A percentile compares a stretch with the other conserved stretches of the same genome.
phyloP scores from a whole-genome alignment of 2,329 filamentous ascomycete species.

The Sporothrix mexicana region DNA sequence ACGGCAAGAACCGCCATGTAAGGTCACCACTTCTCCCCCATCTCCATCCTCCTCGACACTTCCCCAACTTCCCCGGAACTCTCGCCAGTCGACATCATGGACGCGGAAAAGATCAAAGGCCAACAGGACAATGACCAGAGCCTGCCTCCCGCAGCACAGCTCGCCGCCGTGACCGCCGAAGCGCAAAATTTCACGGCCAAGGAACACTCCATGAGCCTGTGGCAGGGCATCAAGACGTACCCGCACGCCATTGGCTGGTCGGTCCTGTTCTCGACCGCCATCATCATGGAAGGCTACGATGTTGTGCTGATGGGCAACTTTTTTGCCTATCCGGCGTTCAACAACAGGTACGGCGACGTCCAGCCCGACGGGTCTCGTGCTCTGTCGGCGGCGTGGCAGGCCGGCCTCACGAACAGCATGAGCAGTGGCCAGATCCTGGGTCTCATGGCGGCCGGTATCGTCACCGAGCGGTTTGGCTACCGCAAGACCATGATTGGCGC shows the following conservation, averaged over 20 bases:
- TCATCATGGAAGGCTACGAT: conserved; percentile 41
- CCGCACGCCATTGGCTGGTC: conserved; percentile 34
- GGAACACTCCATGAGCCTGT: conserved; percentile 29
- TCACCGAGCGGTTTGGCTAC: conserved; percentile 21
- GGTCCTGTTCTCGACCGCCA: conserved; percentile 24
- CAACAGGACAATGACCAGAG: neutral
- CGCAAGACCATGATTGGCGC: conserved; percentile 18
- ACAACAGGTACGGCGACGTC: conserved; percentile 41
- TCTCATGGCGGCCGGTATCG: conserved; percentile 18
- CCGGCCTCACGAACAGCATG: conserved; percentile 51
- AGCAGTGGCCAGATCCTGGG: conserved; percentile 60
- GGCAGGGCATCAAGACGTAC: conserved; percentile 25
- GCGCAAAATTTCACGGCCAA: conserved; percentile 14
- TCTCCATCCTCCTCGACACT: no score
- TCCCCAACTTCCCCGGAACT: no score
- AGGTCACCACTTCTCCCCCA: no score
- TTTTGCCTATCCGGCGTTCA: conserved; percentile 43
- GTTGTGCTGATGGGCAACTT: conserved; percentile 46
- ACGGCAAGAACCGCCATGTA: no score
- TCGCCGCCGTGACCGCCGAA: neutral
- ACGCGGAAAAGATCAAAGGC: neutral
- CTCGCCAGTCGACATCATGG: neutral
- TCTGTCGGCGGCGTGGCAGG: conserved; percentile 28
- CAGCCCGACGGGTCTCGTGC: conserved; percentile 21
- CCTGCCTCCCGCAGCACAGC: neutral